Evolutionary conservation across 2,329 filamentous ascomycete genomes (phyloP), one percentile per base, ranked within the genome.

Genomic region (Coniochaeta sp.): DNA sequence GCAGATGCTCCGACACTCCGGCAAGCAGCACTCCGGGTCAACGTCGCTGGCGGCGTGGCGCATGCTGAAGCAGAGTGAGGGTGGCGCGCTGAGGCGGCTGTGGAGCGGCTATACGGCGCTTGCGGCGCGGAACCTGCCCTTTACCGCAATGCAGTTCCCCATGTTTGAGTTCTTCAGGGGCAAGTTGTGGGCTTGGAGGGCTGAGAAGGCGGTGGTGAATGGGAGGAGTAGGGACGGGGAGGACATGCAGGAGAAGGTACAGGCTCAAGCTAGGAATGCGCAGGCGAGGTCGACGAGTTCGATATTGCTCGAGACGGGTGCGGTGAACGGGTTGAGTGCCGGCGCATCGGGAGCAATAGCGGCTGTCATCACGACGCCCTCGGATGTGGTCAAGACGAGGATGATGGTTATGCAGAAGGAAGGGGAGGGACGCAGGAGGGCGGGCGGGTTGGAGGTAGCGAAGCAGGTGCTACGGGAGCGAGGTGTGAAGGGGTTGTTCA

Each of bases 81-180:
- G 84, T 67, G 59, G 78, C 70, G 58, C 81, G 68, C 53, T 71
- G 71, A 57, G 85, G 67, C 83, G 79, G 70, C 60, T 85, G 10
- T 79, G 81, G 60, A 75, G 75, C 13, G 91, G 91, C 1, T 96
- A 96, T 64, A 85, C 86, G 1, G 89, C 89, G 2, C 76, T 96
- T 1, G 85, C 89, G 5, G 86, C 88, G 2, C 77, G 91, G 2
- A 96, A 96, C 64, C 67, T 96, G 3, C 91, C 91, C 0, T 94
- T 92, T 58, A 96, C 90, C 3, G 90, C 88, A 0, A 74, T 95
- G 58, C 89, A 96, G 61, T 96, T 96, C 58, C 91, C 91, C 4
- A 76, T 94, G 58, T 95, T 94, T 61, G 91, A 96, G 71, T 73
- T 81, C 46, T 61, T 90, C 50, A 84, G 87, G 52, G 66, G 69